Conservation (phyloP, 331 rosid species). For the Pyrus hybrid region DNA sequence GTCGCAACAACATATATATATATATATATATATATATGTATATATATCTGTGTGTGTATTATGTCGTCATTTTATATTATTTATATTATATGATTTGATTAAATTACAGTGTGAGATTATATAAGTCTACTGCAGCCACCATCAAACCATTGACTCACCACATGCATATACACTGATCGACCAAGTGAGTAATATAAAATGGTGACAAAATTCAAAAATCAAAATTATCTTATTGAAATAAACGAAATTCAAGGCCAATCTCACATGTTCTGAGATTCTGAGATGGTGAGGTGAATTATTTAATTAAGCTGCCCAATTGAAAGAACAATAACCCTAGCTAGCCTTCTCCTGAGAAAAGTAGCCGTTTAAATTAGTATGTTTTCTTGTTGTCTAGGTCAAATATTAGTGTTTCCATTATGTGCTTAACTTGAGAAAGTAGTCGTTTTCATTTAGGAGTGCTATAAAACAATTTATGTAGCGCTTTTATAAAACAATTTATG, state of each 20-base stretch:
- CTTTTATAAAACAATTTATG: no score
- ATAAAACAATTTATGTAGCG: no score
- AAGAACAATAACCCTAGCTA: neutral
- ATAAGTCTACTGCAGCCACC: neutral
- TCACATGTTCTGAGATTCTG: conserved; percentile 29
- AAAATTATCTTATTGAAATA: conserved; percentile 3
- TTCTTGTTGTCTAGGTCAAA: conserved; percentile 7
- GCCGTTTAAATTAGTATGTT: conserved; percentile 4
- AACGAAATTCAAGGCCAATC: conserved; percentile 27
- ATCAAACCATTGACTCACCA: conserved; percentile 10
- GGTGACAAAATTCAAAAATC: neutral
- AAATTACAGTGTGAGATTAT: neutral
- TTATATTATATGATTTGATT: neutral
- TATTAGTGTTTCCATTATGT: conserved; percentile 33
- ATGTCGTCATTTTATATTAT: no score
- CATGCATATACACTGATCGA: no score
- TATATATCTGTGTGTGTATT: no score
- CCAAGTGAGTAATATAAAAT: neutral
- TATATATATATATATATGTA: no score
- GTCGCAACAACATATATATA: neutral
- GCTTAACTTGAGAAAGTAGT: conserved; percentile 30
- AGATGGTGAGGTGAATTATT: neutral
- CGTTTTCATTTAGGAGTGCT: conserved; percentile 7
- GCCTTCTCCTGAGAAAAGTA: neutral
- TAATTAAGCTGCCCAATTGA: neutral